Base-by-base conservation (phyloP, 371 early-diverging fungal species). In the Dinochytrium kinnereticum region DNA sequence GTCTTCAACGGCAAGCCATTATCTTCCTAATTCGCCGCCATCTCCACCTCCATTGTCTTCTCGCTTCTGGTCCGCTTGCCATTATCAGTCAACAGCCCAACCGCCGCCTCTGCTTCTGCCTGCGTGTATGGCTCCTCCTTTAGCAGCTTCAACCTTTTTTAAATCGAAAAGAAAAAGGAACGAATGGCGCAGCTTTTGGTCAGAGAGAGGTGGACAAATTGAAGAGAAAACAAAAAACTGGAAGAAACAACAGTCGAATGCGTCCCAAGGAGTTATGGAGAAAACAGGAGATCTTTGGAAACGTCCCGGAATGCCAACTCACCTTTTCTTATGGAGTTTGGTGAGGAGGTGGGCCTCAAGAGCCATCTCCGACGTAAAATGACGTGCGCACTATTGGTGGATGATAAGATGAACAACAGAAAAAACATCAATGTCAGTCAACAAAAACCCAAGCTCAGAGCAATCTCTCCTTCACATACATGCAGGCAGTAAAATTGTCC, bases 401-500 rank as follows among this genome's bases (percentile, higher is more conserved):
- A 21, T 36, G n/a, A n/a, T 36, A 37, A 30, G 31, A 61, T 33
- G 0, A 31, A n/a, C 28, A 65, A 59, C n/a, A 19, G 24, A 28
- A 44, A 24, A 37, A 26, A 51, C 39, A 36, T 19, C 21, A 51
- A 36, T 51, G 13, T 34, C 21, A 28, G 24, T 24, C 3, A 3
- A 19, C 69, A 69, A n/a, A n/a, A n/a, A n/a, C n/a, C n/a, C n/a
- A n/a, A n/a, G n/a, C n/a, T n/a, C n/a, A n/a, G n/a, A n/a, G n/a
- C n/a, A n/a, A n/a, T n/a, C n/a, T n/a, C n/a, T n/a, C n/a, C n/a
- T n/a, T n/a, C n/a, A n/a, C n/a, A n/a, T 84, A 95, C 95, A 75
- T 93, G 90, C 30, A 95, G 80, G 82, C 97, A 96, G 80, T 95
- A 95, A 85, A 90, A 86, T 78, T 94, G 93, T 33, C 95, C 97